These are phyloP conservation scores for Dovyalis caffra DNA, from an alignment of 345 rosid genomes.

Conservation along the genomic window DNA sequence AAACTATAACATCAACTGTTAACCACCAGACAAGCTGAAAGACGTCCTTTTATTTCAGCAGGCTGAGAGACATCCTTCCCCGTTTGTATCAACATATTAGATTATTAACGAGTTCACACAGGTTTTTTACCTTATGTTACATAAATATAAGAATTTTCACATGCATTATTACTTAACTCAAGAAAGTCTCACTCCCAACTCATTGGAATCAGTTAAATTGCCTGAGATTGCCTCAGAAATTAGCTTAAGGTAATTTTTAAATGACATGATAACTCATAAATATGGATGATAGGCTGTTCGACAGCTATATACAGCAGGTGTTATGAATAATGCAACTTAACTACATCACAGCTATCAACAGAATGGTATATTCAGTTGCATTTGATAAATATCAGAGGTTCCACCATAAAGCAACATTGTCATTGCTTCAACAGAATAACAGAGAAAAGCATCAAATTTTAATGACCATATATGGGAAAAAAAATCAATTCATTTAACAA, in stretches of 20 bases:
- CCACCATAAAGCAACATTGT: neutral
- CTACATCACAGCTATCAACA: neutral
- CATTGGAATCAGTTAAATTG: too few relatives aligned
- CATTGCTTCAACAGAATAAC: neutral
- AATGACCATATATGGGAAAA: neutral
- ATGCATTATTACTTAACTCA: too few relatives aligned
- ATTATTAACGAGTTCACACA: neutral
- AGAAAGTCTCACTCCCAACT: too few relatives aligned
- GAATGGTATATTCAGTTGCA: neutral
- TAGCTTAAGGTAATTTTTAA: neutral
- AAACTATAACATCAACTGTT: neutral
- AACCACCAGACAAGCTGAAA: neutral
- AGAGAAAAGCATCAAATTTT: neutral
- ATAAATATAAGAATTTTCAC: neutral
- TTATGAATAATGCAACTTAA: neutral
- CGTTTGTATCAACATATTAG: neutral
- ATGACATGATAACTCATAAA: neutral
- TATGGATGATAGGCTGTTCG: slow-evolving; percentile 4
- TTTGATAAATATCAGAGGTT: neutral
- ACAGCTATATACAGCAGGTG: neutral
- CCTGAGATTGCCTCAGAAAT: neutral
- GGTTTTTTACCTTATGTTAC: neutral
- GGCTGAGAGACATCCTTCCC: neutral
- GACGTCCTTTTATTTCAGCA: neutral
- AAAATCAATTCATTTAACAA: neutral